These are phyloP conservation scores for Monosporascus sp. DNA, from an alignment of 2,329 filamentous ascomycete genomes.

Conservation along the genomic window DNA sequence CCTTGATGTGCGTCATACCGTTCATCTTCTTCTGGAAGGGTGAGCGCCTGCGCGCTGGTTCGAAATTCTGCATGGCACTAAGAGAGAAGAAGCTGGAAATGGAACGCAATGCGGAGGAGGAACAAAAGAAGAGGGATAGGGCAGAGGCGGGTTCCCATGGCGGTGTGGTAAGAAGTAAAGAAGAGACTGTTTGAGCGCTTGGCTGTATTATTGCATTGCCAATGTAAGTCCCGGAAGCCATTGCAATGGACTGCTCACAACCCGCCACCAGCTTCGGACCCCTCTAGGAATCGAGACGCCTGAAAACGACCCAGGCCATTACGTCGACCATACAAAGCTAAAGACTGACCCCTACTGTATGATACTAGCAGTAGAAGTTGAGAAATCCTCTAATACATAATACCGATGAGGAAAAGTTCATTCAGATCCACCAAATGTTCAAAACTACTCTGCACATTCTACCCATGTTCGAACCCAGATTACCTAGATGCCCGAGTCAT, in stretches of 20 bases:
- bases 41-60: constrained; percentile 47
- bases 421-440: too few species aligned
- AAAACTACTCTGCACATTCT: too few species aligned
- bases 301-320: background rate
- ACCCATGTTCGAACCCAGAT: too few species aligned
- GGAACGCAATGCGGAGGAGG: constrained; percentile 32
- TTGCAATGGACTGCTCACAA: background rate
- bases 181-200: constrained; percentile 8
- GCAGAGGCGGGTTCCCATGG: background rate
- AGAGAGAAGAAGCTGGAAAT: constrained; percentile 44
- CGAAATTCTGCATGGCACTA: constrained; percentile 58
- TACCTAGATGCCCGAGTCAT: constrained; percentile 9
- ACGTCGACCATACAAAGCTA: background rate
- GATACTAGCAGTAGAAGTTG: too few species aligned
- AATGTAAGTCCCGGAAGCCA: background rate
- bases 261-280: background rate
- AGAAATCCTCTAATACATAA: too few species aligned
- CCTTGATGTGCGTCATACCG: constrained; percentile 44
- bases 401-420: too few species aligned
- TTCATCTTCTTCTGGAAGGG: constrained; percentile 52
- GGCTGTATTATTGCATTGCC: background rate
- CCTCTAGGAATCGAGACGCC: background rate
- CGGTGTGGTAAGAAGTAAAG: constrained; percentile 2
- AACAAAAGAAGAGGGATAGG: constrained; percentile 14
- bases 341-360: background rate